Conservation (phyloP, 352 stramenopile genomes). For the Globisporangium iwayamae region DNA sequence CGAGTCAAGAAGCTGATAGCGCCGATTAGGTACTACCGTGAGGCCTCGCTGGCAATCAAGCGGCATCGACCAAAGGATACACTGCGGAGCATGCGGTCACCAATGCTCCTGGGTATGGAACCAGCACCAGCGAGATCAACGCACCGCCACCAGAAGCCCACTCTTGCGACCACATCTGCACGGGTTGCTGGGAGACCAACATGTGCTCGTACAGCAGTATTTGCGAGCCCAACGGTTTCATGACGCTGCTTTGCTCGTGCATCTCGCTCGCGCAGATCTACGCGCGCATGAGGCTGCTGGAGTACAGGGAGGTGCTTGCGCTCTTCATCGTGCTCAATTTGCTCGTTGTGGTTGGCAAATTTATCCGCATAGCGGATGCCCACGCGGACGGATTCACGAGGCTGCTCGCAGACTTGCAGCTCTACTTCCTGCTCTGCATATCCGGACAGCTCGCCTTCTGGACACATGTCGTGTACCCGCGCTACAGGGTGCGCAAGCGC, state of each 20-base stretch:
- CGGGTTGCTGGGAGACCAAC: neutral
- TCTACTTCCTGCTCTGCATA: neutral
- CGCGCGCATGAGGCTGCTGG: constrained; percentile 8
- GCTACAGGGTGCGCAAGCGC: neutral
- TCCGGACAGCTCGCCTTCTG: neutral
- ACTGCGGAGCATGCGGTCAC: neutral
- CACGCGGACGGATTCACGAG: neutral
- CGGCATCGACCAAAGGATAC: neutral
- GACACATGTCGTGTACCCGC: neutral
- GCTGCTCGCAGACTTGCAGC: neutral
- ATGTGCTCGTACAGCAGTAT: neutral
- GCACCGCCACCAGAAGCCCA: neutral
- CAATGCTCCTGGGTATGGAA: neutral
- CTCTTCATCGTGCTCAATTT: neutral
- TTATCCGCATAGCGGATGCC: neutral
- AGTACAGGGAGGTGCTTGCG: neutral
- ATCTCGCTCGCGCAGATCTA: constrained; percentile 27
- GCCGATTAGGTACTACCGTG: neutral
- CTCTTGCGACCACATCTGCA: neutral
- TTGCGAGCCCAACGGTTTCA: constrained; percentile 20
- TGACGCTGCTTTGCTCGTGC: constrained; percentile 21
- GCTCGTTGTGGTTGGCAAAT: neutral
- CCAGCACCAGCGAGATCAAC: neutral
- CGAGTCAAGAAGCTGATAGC: neutral
- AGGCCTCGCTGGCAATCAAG: neutral